Percentiles rank a stretch among this genome's conserved stretches.
Evolutionary conservation across 169 alveolate species (phyloP).

Genomic region (Cryptosporidium baileyi): DNA sequence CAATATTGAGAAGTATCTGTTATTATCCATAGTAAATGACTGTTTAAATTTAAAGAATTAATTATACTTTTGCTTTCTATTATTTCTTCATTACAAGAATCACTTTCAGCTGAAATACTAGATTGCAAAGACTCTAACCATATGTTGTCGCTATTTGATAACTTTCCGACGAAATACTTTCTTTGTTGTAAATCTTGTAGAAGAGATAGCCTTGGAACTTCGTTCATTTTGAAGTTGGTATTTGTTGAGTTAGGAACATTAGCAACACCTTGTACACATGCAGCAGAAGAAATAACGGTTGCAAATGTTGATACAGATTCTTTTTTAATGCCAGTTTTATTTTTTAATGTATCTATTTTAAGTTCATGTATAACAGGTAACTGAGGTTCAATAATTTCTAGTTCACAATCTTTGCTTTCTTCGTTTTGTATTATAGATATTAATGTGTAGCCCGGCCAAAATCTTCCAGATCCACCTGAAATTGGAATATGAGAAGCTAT

Average conservation of each 20-base stretch:
- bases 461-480: conserved; percentile 51
- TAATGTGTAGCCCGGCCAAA: conserved; percentile 58
- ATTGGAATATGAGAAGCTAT: conserved; percentile 30
- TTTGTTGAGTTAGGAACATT: conserved; percentile 1
- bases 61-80: background rate
- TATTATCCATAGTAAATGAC: conserved; percentile 10
- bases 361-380: conserved; percentile 48
- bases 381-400: conserved; percentile 60
- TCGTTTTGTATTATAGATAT: conserved; percentile 40
- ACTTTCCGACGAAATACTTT: conserved; percentile 49
- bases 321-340: conserved; percentile 2
- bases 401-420: conserved; percentile 26
- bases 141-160: conserved; percentile 40
- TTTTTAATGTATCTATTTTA: conserved; percentile 15
- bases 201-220: conserved; percentile 48
- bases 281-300: conserved; percentile 12
- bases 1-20: conserved; percentile 48
- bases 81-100: background rate
- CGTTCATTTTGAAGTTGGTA: conserved; percentile 1
- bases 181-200: conserved; percentile 54
- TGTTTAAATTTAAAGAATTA: background rate
- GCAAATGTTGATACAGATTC: background rate
- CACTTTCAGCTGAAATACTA: background rate
- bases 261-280: background rate
- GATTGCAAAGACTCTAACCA: background rate